Percentiles rank a stretch among this genome's conserved stretches.
phyloP scores from a whole-genome alignment of 2,329 filamentous ascomycete genomes.

The Hymenoscyphus scutula region DNA sequence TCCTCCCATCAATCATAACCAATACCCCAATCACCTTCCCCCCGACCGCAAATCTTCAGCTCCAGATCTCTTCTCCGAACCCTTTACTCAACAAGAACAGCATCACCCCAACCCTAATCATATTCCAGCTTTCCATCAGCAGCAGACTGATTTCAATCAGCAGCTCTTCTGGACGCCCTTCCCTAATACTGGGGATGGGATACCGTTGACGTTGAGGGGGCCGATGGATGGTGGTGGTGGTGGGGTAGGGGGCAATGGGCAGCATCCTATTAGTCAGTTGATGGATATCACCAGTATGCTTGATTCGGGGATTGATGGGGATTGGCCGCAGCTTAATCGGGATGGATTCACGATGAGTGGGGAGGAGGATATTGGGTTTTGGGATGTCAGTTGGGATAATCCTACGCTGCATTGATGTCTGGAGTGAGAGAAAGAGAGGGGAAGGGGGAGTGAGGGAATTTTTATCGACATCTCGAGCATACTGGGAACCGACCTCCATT shows the following conservation, averaged over 20 bases:
- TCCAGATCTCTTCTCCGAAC: constrained; percentile 5
- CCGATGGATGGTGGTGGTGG: too few relatives aligned
- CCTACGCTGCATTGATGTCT: neutral
- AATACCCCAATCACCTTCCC: neutral
- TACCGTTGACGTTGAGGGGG: constrained; percentile 14
- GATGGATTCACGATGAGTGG: constrained; percentile 22
- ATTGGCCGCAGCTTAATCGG: constrained; percentile 19
- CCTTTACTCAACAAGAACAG: neutral
- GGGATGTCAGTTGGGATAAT: constrained; percentile 11
- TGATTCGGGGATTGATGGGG: constrained; percentile 16
- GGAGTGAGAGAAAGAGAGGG: too few relatives aligned
- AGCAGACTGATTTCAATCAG: neutral
- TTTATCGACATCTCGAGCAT: too few relatives aligned
- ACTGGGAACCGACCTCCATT: too few relatives aligned
- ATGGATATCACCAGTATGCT: constrained; percentile 20
- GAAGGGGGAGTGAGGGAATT: too few relatives aligned
- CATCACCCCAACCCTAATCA: neutral
- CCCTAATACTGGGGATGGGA: constrained; percentile 15
- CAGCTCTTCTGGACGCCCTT: constrained; percentile 24
- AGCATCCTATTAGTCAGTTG: constrained; percentile 11
- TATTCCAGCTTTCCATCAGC: neutral
- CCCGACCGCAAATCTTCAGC: constrained; percentile 9
- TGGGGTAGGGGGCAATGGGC: too few relatives aligned
- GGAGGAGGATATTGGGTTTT: constrained; percentile 6
- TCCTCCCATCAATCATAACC: neutral